phyloP scores from a whole-genome alignment of 1,284 basidiomycete genomes.

The Puccinia horiana region DNA sequence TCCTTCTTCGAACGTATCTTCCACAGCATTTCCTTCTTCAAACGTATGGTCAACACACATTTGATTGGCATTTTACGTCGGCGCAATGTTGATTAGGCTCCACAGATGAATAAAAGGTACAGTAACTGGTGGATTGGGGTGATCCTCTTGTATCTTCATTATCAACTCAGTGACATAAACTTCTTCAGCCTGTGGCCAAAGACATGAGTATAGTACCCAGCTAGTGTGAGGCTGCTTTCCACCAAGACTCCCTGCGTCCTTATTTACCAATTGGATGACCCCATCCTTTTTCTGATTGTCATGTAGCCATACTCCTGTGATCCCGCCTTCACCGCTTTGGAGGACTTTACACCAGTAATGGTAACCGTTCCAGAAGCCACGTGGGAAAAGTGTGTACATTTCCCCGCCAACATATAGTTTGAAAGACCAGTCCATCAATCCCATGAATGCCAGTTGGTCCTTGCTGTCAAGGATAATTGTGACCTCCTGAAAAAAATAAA shows the following conservation, averaged over 20 bases:
- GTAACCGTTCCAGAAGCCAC: not conserved
- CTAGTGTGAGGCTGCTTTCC: not conserved
- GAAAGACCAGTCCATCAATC: not conserved
- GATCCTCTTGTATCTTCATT: not conserved
- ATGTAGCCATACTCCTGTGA: not conserved
- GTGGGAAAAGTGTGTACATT: not conserved
- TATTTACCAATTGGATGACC: not conserved
- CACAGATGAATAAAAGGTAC: too few relatives aligned
- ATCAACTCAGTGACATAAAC: not conserved
- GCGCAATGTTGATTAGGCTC: too few relatives aligned
- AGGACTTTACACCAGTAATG: constrained; percentile 19
- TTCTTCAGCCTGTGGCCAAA: not conserved
- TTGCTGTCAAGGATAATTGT: not conserved
- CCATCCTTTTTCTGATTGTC: too few relatives aligned
- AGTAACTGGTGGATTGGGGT: not conserved
- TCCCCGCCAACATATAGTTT: not conserved
- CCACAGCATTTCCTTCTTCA: too few relatives aligned
- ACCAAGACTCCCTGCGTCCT: not conserved
- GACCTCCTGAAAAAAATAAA: not conserved
- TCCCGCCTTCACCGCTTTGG: not conserved
- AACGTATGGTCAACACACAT: too few relatives aligned
- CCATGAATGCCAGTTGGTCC: not conserved
- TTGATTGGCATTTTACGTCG: too few relatives aligned
- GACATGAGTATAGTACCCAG: not conserved
- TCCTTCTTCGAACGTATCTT: too few relatives aligned